A percentile compares a stretch with the other conserved stretches of the same genome.
Conservation (phyloP, 805 yeast species). For the Babjeviella inositovora region DNA sequence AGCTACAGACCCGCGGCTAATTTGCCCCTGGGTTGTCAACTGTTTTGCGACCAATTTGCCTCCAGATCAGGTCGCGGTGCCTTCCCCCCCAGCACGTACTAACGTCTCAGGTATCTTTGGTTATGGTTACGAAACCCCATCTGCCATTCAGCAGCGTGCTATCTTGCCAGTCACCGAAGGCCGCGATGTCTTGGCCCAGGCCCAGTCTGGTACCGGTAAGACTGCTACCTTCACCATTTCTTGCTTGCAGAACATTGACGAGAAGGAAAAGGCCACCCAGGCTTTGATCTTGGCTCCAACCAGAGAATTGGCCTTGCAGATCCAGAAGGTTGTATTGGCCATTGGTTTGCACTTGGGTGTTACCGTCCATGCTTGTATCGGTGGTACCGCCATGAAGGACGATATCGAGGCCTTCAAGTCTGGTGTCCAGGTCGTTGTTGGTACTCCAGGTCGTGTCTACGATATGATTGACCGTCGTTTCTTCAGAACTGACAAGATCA, state of each 20-base stretch:
- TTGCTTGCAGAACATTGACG: slow-evolving; percentile 62
- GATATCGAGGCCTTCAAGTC: slow-evolving; percentile 73
- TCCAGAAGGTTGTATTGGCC: slow-evolving; percentile 82
- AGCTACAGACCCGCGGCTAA: no score
- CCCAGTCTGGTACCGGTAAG: slow-evolving; percentile 84
- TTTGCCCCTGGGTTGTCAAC: no score
- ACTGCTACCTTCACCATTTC: slow-evolving; percentile 79
- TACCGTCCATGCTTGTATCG: slow-evolving; percentile 91
- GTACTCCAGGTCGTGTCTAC: slow-evolving; percentile 96
- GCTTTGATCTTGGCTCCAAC: slow-evolving; percentile 95
- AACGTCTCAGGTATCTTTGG: slow-evolving; percentile 42
- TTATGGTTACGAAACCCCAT: slow-evolving; percentile 71
- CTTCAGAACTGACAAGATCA: slow-evolving; percentile 68
- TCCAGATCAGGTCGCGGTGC: no score
- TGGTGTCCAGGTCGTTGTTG: slow-evolving; percentile 89
- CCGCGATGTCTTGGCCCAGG: slow-evolving; percentile 63
- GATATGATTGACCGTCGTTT: slow-evolving; percentile 90
- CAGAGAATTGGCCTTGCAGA: slow-evolving; percentile 93
- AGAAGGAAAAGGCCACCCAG: slow-evolving; percentile 60
- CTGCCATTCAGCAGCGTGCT: slow-evolving; percentile 73
- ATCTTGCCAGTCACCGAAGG: slow-evolving; percentile 67
- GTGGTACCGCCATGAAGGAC: slow-evolving; percentile 84
- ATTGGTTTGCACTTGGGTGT: slow-evolving; percentile 85
- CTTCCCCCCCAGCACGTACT: no score
- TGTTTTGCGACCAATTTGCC: no score